Evolutionary conservation across 176 grass and related monocot species (phyloP).

Genomic region (Cenchrus americanus): DNA sequence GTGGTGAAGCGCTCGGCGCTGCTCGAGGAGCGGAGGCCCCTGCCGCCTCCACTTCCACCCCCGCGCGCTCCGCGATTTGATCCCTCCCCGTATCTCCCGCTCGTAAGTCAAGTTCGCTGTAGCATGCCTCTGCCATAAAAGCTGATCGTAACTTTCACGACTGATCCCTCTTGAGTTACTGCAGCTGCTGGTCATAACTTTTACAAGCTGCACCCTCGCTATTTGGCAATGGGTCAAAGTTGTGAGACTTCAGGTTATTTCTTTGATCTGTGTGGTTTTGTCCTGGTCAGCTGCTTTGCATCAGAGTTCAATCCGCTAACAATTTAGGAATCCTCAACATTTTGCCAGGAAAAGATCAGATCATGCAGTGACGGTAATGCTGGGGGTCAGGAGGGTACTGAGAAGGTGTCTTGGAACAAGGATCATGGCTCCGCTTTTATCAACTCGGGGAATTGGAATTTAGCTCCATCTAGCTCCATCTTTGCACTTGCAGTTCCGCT

Average conservation of each 20-base stretch:
- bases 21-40: slow-evolving; percentile 52
- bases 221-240: slow-evolving; percentile 78
- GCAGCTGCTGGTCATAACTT: slow-evolving; percentile 68
- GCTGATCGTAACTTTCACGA: slow-evolving; percentile 1
- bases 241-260: slow-evolving; percentile 67
- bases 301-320: slow-evolving; percentile 6
- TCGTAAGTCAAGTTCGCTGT: slow-evolving; percentile 59
- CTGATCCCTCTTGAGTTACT: slow-evolving; percentile 34
- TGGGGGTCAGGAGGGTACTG: slow-evolving; percentile 26
- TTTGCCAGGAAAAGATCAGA: slow-evolving; percentile 62
- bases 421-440: slow-evolving; percentile 34
- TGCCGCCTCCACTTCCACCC: slow-evolving; percentile 16
- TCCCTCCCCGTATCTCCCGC: slow-evolving; percentile 64
- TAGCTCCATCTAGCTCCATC: slow-evolving; percentile 48
- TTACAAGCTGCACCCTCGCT: slow-evolving; percentile 56
- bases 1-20: slow-evolving; percentile 49
- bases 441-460: slow-evolving; percentile 44
- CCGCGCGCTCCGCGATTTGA: slow-evolving; percentile 51
- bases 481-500: slow-evolving; percentile 56
- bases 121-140: slow-evolving; percentile 36
- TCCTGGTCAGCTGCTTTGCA: not conserved
- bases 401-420: slow-evolving; percentile 32
- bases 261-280: slow-evolving; percentile 22
- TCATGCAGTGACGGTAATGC: slow-evolving; percentile 45
- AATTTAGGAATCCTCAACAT: not conserved